These are phyloP conservation scores for Neurospora sp. DNA, from an alignment of 495 filamentous ascomycete species.

Conservation along the genomic window DNA sequence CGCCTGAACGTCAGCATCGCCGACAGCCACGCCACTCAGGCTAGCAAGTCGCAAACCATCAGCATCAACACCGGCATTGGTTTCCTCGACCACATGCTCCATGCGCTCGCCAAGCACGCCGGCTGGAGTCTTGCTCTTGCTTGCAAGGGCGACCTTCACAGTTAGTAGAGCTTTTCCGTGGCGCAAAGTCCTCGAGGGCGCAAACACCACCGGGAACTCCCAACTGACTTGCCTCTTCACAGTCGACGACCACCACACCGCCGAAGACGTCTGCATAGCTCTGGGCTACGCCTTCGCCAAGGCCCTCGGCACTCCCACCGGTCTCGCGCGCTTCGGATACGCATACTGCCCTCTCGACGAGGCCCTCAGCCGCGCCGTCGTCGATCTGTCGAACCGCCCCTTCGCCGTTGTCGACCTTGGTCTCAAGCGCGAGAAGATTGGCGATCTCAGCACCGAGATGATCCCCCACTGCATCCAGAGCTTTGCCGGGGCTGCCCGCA, in stretches of 20 bases:
- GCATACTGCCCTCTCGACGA: slow-evolving; percentile 93
- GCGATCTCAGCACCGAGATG: slow-evolving; percentile 91
- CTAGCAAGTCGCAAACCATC: slow-evolving; percentile 71
- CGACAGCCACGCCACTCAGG: slow-evolving; percentile 67
- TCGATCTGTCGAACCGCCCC: slow-evolving; percentile 88
- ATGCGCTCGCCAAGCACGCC: slow-evolving; percentile 89
- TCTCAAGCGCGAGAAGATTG: slow-evolving; percentile 81
- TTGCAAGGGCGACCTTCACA: slow-evolving; percentile 83
- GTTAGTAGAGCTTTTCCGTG: slow-evolving; percentile 36
- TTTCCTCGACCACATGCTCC: slow-evolving; percentile 99
- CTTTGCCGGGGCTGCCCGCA: slow-evolving; percentile 82
- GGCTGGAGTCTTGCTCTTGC: slow-evolving; percentile 80
- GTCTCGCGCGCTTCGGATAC: slow-evolving; percentile 79
- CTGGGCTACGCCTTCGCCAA: slow-evolving; percentile 75
- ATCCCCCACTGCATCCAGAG: slow-evolving; percentile 89
- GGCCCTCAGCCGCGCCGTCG: slow-evolving; percentile 83
- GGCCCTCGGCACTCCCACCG: slow-evolving; percentile 64
- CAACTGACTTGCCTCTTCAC: neutral
- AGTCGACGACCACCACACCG: slow-evolving; percentile 99
- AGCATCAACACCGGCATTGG: slow-evolving; percentile 88
- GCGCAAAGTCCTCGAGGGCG: neutral
- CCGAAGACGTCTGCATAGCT: slow-evolving; percentile 90
- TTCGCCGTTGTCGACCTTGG: slow-evolving; percentile 73
- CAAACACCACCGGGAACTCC: neutral
- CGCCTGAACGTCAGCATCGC: slow-evolving; percentile 24